These are phyloP conservation scores for Scheffersomyces illinoinensis DNA, from an alignment of 1,139 yeast genomes.

Conservation along the genomic window DNA sequence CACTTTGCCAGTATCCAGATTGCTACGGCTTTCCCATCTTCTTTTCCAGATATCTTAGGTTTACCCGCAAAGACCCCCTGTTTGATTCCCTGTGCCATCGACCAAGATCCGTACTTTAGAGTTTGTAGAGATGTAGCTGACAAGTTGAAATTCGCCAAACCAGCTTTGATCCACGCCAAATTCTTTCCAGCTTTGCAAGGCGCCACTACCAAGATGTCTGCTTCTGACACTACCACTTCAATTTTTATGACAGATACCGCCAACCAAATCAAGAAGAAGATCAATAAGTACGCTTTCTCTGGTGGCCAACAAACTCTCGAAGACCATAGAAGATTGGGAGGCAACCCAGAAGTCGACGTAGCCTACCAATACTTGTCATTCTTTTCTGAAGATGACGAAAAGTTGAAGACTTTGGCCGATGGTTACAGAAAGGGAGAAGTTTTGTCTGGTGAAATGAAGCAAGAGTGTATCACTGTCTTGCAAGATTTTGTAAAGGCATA, in stretches of 20 bases:
- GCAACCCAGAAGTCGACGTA: constrained; percentile 94
- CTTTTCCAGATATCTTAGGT: constrained; percentile 92
- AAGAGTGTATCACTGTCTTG: constrained; percentile 76
- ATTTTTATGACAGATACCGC: constrained; percentile 95
- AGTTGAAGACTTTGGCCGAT: constrained; percentile 60
- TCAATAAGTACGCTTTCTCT: constrained; percentile 94
- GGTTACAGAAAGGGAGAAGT: constrained; percentile 80
- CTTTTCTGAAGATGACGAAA: constrained; percentile 85
- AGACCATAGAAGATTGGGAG: constrained; percentile 88
- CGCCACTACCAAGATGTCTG: constrained; percentile 95
- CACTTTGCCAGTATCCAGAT: constrained; percentile 97
- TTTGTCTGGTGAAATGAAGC: constrained; percentile 92
- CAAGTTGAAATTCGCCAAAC: constrained; percentile 86
- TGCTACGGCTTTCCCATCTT: constrained; percentile 92
- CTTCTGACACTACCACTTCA: constrained; percentile 77
- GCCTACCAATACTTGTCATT: constrained; percentile 91
- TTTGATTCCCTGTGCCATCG: constrained; percentile 98
- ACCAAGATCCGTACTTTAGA: constrained; percentile 98
- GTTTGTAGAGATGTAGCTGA: constrained; percentile 97
- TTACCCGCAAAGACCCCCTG: constrained; percentile 87
- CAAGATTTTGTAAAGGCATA: constrained; percentile 77
- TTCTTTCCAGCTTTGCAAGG: constrained; percentile 99
- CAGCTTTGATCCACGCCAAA: constrained; percentile 88
- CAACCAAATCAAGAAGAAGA: constrained; percentile 88
- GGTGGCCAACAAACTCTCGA: constrained; percentile 91